Evolutionary conservation across 1,284 basidiomycete species (phyloP).

Genomic region (Moesziomyces parantarcticus): DNA sequence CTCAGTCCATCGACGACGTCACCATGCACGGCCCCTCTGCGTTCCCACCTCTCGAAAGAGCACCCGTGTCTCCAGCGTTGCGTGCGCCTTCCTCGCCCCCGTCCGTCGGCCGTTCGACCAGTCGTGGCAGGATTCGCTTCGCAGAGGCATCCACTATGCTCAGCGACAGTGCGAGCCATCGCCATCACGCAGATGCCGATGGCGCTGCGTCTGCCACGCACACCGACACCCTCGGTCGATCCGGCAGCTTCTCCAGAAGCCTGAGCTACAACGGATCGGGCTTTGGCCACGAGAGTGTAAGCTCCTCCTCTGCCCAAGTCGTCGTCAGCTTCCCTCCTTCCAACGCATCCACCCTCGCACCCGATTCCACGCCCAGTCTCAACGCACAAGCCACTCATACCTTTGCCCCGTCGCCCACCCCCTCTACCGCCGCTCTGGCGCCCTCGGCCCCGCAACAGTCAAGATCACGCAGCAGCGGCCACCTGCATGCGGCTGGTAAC

Average conservation of each 20-base stretch:
- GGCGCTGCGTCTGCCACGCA: not conserved
- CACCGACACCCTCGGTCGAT: slow-evolving; percentile 21
- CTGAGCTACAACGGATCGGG: slow-evolving; percentile 39
- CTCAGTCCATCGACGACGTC: slow-evolving; percentile 19
- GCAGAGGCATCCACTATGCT: slow-evolving; percentile 3
- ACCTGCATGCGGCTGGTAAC: slow-evolving; percentile 4
- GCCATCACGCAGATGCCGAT: not conserved
- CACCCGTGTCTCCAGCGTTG: slow-evolving; percentile 29
- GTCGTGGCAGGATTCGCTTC: slow-evolving; percentile 39
- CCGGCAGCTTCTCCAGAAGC: slow-evolving; percentile 51
- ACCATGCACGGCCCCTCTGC: slow-evolving; percentile 37
- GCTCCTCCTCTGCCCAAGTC: slow-evolving; percentile 28
- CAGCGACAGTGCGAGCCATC: not conserved
- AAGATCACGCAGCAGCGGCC: slow-evolving; percentile 23
- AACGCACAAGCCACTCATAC: slow-evolving; percentile 12
- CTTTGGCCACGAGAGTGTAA: slow-evolving; percentile 39
- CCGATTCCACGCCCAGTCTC: slow-evolving; percentile 9
- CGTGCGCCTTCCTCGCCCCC: slow-evolving; percentile 26
- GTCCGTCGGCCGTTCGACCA: slow-evolving; percentile 15
- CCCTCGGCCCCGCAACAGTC: slow-evolving; percentile 9
- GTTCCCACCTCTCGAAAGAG: slow-evolving; percentile 42
- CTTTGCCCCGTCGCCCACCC: slow-evolving; percentile 6
- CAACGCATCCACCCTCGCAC: slow-evolving; percentile 6
- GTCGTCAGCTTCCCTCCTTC: slow-evolving; percentile 49
- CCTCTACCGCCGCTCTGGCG: slow-evolving; percentile 5